A percentile compares a stretch with the other conserved stretches of the same genome.
phyloP scores from a whole-genome alignment of 331 rosid genomes.

The Cydonia oblonga region DNA sequence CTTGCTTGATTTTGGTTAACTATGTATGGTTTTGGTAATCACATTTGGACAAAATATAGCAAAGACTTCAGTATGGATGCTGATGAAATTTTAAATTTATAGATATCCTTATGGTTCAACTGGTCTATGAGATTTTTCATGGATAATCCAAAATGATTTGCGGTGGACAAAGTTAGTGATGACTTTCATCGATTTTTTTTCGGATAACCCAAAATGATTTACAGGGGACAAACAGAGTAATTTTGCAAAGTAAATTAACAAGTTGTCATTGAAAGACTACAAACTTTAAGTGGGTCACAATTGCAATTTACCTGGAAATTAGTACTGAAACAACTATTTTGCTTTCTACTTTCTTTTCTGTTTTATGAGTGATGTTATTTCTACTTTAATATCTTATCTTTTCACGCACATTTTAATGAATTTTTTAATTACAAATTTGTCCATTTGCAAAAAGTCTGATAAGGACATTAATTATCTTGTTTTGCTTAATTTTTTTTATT shows the following conservation, averaged over 20 bases:
- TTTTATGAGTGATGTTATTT: not conserved
- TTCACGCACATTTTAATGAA: too few species aligned
- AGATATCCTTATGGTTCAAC: not conserved
- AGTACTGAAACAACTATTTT: not conserved
- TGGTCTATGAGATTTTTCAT: not conserved
- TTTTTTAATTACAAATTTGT: too few species aligned
- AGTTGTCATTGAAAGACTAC: not conserved
- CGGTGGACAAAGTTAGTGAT: rapidly evolving
- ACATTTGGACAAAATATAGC: not conserved
- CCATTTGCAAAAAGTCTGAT: too few species aligned
- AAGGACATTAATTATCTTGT: too few species aligned
- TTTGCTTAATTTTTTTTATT: too few species aligned
- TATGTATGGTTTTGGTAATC: not conserved
- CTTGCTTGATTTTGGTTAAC: not conserved
- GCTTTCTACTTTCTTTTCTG: not conserved
- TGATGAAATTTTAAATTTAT: not conserved
- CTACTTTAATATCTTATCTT: too few species aligned
- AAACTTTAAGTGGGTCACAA: not conserved
- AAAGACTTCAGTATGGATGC: too few species aligned
- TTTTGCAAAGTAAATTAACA: not conserved
- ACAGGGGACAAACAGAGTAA: too few species aligned
- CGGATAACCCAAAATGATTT: too few species aligned
- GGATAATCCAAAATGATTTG: too few species aligned
- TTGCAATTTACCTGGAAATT: not conserved
- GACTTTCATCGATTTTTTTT: too few species aligned